A percentile compares a stretch with the other conserved stretches of the same genome.
phyloP scores from a whole-genome alignment of 192 early-diverging fungal species.

The Entomortierella beljakovae region DNA sequence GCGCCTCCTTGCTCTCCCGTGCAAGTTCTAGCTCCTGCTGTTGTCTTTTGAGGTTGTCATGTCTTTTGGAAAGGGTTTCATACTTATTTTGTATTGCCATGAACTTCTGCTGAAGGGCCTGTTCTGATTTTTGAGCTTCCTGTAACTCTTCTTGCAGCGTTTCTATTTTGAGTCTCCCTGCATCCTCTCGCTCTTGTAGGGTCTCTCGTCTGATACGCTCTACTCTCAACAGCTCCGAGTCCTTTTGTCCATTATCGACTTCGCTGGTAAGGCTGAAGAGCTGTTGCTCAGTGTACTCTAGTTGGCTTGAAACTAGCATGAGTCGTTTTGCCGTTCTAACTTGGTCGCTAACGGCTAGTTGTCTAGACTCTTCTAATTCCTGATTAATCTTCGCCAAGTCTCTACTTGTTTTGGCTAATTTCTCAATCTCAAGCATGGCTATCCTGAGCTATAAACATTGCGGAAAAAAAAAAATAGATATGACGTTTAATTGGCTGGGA shows the following conservation, averaged over 20 bases:
- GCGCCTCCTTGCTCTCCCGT: slow-evolving; percentile 45
- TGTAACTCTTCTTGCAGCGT: slow-evolving; percentile 38
- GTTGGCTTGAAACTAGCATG: slow-evolving; percentile 36
- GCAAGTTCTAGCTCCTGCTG: slow-evolving; percentile 49
- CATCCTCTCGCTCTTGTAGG: slow-evolving; percentile 46
- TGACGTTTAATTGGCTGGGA: background rate
- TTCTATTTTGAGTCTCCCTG: slow-evolving; percentile 28
- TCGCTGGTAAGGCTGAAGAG: slow-evolving; percentile 39
- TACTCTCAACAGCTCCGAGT: slow-evolving; percentile 36
- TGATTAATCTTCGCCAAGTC: slow-evolving; percentile 44
- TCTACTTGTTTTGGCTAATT: slow-evolving; percentile 32
- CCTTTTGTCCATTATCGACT: slow-evolving; percentile 29
- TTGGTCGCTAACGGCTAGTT: slow-evolving; percentile 45
- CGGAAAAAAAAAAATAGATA: background rate
- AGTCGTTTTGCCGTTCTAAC: slow-evolving; percentile 43
- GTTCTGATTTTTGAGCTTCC: slow-evolving; percentile 38
- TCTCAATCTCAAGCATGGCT: slow-evolving; percentile 47
- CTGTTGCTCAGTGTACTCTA: slow-evolving; percentile 47
- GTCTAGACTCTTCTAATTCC: slow-evolving; percentile 35
- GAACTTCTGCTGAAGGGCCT: slow-evolving; percentile 27
- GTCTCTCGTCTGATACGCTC: slow-evolving; percentile 28
- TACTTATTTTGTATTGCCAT: slow-evolving; percentile 30
- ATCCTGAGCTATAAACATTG: slow-evolving; percentile 21
- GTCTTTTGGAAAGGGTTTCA: slow-evolving; percentile 36
- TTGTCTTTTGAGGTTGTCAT: slow-evolving; percentile 48